A percentile compares a stretch with the other conserved stretches of the same genome.
These are phyloP conservation scores for Capsicum rhomboideum DNA, from an alignment of 257 asterid genomes.

Conservation along the genomic window DNA sequence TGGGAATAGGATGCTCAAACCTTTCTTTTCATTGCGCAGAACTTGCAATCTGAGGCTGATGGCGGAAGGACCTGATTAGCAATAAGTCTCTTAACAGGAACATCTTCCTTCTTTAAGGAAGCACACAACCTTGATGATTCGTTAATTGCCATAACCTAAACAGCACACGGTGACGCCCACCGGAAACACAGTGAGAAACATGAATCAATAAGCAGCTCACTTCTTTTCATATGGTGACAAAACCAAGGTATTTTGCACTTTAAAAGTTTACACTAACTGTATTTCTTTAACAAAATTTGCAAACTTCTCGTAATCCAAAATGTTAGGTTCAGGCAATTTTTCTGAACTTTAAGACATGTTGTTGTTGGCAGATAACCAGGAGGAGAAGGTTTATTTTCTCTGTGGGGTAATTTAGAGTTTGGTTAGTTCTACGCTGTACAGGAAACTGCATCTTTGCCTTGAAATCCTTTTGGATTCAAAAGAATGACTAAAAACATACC, in stretches of 20 bases:
- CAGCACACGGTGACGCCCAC: neutral
- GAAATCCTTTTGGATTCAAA: neutral
- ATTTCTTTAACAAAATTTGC: neutral
- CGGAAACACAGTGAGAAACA: neutral
- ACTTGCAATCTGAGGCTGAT: conserved; percentile 90
- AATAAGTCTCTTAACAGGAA: conserved; percentile 87
- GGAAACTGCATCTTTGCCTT: neutral
- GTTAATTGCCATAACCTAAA: conserved; percentile 93
- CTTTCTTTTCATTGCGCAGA: conserved; percentile 92
- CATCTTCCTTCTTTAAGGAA: conserved; percentile 76
- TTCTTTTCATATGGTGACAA: conserved; percentile 1
- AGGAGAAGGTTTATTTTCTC: neutral
- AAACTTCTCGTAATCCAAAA: neutral
- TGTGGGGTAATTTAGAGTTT: neutral
- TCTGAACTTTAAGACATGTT: neutral
- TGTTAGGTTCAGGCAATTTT: neutral
- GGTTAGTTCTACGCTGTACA: neutral
- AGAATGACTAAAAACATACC: neutral
- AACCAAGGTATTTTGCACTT: neutral
- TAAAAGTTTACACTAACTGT: neutral
- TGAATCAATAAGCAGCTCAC: neutral
- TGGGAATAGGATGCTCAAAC: conserved; percentile 15
- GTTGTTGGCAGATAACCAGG: neutral
- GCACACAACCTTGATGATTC: conserved; percentile 94
- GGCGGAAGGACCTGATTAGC: conserved; percentile 90